phyloP scores from a whole-genome alignment of 495 filamentous ascomycete genomes.

The Cetradonia linearis region DNA sequence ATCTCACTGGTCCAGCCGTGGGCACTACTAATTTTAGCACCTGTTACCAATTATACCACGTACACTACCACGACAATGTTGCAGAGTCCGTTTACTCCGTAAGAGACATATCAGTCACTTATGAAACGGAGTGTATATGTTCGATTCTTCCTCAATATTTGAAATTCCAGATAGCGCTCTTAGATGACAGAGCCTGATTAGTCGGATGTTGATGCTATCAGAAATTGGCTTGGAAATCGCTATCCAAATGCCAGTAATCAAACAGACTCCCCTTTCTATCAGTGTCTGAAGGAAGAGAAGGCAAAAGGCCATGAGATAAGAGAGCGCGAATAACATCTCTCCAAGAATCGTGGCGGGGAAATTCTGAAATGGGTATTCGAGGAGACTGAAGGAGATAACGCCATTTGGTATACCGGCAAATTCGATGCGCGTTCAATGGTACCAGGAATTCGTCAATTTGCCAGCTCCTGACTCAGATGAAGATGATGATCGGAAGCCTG shows the following conservation, averaged over 20 bases:
- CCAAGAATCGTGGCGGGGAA: neutral
- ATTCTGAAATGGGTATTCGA: neutral
- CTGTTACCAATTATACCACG: neutral
- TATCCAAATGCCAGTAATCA: neutral
- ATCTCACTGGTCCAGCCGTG: neutral
- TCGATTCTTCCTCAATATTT: too few relatives aligned
- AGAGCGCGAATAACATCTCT: neutral
- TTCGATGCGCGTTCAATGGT: neutral
- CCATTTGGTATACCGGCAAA: neutral
- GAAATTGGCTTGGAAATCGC: neutral
- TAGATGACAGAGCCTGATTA: conserved; percentile 1
- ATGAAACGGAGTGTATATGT: too few relatives aligned
- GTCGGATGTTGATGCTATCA: conserved; percentile 2
- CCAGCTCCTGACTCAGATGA: neutral
- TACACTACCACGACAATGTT: neutral
- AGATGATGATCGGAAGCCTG: too few relatives aligned
- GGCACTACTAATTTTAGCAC: neutral
- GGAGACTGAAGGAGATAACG: neutral
- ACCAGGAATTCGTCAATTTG: neutral
- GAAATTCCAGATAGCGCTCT: too few relatives aligned
- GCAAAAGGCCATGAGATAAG: neutral
- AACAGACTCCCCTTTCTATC: neutral
- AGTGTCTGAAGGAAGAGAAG: conserved; percentile 1
- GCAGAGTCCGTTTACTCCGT: too few relatives aligned
- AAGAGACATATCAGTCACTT: too few relatives aligned